A percentile compares a stretch with the other conserved stretches of the same genome.
These are phyloP conservation scores for Thinopyrum obtusiflorum DNA, from an alignment of 202 grass and related monocot genomes.

Conservation along the genomic window DNA sequence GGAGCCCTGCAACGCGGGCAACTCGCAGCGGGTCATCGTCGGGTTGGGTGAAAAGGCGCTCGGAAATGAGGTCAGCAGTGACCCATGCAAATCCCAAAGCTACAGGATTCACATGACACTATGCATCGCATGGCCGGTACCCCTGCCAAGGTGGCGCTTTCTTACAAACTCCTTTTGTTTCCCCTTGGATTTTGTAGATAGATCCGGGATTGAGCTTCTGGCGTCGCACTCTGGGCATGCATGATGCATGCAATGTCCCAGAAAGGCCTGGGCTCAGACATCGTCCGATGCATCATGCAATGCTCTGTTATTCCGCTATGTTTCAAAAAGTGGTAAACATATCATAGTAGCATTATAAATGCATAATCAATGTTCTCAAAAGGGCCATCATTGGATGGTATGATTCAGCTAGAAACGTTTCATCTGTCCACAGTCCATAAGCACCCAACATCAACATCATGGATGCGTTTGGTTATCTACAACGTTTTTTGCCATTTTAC, in stretches of 20 bases:
- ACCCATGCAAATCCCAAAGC: slow-evolving; percentile 8
- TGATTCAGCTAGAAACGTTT: background rate
- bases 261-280: background rate
- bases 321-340: background rate
- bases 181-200: background rate
- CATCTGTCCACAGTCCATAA: background rate
- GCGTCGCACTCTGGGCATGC: background rate
- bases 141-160: background rate
- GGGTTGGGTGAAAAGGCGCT: slow-evolving; percentile 17
- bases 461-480: too few species aligned
- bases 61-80: slow-evolving; percentile 51
- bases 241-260: background rate
- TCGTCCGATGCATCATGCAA: too few species aligned
- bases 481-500: too few species aligned
- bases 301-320: too few species aligned
- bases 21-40: slow-evolving; percentile 2
- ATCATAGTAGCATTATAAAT: background rate
- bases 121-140: background rate
- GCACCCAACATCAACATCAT: too few species aligned
- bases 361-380: background rate
- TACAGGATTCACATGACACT: slow-evolving; percentile 9
- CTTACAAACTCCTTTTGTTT: background rate
- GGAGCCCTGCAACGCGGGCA: background rate
- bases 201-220: background rate
- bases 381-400: background rate